A percentile compares a stretch with the other conserved stretches of the same genome.
phyloP scores from a whole-genome alignment of 495 filamentous ascomycete genomes.

The Sphaerosporella brunnea region DNA sequence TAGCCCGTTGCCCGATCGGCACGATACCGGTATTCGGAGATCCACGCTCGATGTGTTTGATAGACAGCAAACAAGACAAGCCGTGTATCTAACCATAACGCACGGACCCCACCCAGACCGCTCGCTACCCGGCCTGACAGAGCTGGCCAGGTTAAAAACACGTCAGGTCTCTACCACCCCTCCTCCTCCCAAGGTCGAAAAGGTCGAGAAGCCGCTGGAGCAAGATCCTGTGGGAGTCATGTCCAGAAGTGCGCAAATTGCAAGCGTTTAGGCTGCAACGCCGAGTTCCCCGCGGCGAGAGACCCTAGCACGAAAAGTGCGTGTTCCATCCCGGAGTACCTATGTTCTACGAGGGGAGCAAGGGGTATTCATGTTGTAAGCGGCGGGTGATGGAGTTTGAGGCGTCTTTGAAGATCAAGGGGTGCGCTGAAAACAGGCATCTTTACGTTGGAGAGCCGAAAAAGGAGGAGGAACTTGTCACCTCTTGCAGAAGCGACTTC shows the following conservation, averaged over 20 bases:
- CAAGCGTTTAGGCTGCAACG: slow-evolving; percentile 56
- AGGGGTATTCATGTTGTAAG: slow-evolving; percentile 96
- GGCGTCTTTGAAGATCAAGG: slow-evolving; percentile 87
- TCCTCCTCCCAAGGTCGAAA: slow-evolving; percentile 55
- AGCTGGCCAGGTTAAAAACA: no score
- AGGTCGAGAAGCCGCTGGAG: slow-evolving; percentile 40
- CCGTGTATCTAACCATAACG: no score
- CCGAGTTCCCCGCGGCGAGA: slow-evolving; percentile 42
- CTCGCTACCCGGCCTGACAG: no score
- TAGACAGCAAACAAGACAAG: no score
- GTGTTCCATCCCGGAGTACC: slow-evolving; percentile 70
- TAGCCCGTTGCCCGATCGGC: no score
- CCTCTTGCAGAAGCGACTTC: slow-evolving; percentile 60
- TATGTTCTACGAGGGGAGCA: slow-evolving; percentile 80
- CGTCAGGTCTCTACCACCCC: slow-evolving; percentile 39
- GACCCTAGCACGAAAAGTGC: slow-evolving; percentile 41
- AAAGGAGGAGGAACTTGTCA: slow-evolving; percentile 38
- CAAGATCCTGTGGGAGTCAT: slow-evolving; percentile 57
- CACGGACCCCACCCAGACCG: no score
- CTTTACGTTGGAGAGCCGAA: slow-evolving; percentile 71
- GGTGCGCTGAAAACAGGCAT: slow-evolving; percentile 70
- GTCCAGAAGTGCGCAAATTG: slow-evolving; percentile 59
- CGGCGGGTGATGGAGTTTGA: slow-evolving; percentile 88
- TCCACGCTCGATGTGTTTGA: no score
- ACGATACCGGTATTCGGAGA: no score